phyloP scores from a whole-genome alignment of 805 yeast species.

The Suhomyces prunicola region DNA sequence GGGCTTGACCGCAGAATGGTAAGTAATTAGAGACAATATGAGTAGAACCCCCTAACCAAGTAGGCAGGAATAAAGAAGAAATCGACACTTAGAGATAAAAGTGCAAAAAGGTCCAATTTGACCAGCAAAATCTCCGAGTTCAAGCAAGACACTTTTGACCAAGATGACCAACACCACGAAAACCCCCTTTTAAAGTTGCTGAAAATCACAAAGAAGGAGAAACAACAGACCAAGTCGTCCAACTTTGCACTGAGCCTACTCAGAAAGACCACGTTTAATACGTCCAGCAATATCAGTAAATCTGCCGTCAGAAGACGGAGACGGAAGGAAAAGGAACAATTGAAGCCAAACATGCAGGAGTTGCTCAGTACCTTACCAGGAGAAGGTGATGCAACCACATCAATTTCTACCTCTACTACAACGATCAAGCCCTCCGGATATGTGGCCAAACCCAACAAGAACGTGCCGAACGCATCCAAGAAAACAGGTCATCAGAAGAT shows the following conservation, averaged over 20 bases:
- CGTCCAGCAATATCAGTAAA: slow-evolving; percentile 55
- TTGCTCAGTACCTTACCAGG: slow-evolving; percentile 51
- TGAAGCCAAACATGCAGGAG: slow-evolving; percentile 68
- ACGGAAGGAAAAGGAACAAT: slow-evolving; percentile 54
- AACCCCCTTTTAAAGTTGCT: slow-evolving; percentile 52
- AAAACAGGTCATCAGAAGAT: slow-evolving; percentile 42
- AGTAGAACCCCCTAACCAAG: background rate
- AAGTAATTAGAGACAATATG: background rate
- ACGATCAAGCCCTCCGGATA: slow-evolving; percentile 16
- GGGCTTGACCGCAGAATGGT: slow-evolving; percentile 2
- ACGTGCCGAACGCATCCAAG: slow-evolving; percentile 51
- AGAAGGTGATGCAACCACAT: slow-evolving; percentile 13
- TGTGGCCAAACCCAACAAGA: slow-evolving; percentile 21
- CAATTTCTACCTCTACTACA: slow-evolving; percentile 9
- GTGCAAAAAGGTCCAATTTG: slow-evolving; percentile 19
- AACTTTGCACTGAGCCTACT: slow-evolving; percentile 31
- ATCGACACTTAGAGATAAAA: slow-evolving; percentile 33
- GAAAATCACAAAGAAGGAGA: slow-evolving; percentile 53
- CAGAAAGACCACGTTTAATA: slow-evolving; percentile 27
- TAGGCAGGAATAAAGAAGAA: slow-evolving; percentile 34
- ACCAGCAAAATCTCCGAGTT: slow-evolving; percentile 27
- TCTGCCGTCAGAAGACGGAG: slow-evolving; percentile 65
- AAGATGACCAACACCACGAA: slow-evolving; percentile 18
- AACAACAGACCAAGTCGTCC: slow-evolving; percentile 39
- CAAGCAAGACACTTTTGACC: slow-evolving; percentile 14